phyloP scores from a whole-genome alignment of 2,329 filamentous ascomycete species.

The Calonectria pseudoturangicola region DNA sequence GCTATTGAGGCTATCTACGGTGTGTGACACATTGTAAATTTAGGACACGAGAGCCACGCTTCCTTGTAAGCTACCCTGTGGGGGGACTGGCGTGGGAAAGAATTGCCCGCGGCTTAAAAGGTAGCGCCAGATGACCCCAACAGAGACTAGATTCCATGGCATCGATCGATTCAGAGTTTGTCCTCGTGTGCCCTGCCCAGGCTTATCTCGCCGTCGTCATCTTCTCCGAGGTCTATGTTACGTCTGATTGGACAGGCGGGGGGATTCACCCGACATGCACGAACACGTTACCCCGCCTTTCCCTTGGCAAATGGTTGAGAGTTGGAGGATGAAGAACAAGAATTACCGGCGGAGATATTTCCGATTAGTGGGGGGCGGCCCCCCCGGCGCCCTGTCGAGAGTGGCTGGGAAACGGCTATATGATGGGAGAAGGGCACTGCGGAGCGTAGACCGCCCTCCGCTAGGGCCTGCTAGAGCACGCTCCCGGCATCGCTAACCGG shows the following conservation, averaged over 20 bases:
- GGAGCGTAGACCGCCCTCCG: slow-evolving; percentile 8
- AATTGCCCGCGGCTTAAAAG: not conserved
- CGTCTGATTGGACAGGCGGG: not conserved
- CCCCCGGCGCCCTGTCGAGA: too few species aligned
- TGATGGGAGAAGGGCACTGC: not conserved
- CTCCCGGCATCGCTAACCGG: slow-evolving; percentile 14
- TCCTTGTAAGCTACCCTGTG: not conserved
- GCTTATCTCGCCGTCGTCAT: not conserved
- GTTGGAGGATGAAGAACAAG: not conserved
- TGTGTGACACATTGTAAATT: too few species aligned
- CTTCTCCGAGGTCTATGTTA: not conserved
- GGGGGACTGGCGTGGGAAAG: not conserved
- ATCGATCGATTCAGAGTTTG: not conserved
- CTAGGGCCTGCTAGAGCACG: not conserved
- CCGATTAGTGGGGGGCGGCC: not conserved
- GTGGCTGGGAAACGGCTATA: slow-evolving; percentile 6
- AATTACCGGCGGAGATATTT: not conserved
- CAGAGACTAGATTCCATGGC: not conserved
- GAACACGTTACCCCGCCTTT: not conserved
- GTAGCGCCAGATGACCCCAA: not conserved
- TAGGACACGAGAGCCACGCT: too few species aligned
- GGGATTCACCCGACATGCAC: too few species aligned
- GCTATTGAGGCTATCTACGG: too few species aligned
- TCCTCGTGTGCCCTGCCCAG: not conserved
- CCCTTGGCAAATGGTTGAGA: not conserved